Percentiles rank a stretch among this genome's conserved stretches.
These are phyloP conservation scores for Jatropha curcas DNA, from an alignment of 345 rosid genomes.

Conservation along the genomic window DNA sequence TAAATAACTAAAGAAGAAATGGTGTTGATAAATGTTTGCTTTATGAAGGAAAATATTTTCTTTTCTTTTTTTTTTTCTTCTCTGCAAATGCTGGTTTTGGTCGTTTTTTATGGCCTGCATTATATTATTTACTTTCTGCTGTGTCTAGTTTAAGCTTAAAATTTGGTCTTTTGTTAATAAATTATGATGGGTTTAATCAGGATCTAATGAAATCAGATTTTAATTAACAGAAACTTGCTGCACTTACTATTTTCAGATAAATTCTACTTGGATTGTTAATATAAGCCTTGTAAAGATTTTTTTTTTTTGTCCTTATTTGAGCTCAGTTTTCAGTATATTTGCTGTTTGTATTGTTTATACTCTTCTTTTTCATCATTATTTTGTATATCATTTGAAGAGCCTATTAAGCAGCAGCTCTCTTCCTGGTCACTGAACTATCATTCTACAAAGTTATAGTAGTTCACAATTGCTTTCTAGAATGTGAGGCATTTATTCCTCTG, in stretches of 20 bases:
- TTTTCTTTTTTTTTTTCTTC: too few species aligned
- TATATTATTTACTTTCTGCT: slow-evolving; percentile 18
- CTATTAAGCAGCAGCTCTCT: not conserved
- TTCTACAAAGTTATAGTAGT: not conserved
- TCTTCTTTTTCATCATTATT: not conserved
- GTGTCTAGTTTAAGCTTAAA: slow-evolving; percentile 16
- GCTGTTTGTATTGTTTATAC: not conserved
- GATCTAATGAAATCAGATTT: slow-evolving; percentile 35
- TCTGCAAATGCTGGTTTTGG: not conserved
- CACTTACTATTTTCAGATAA: not conserved
- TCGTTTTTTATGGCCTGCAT: slow-evolving; percentile 37
- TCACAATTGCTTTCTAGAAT: not conserved
- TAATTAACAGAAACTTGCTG: not conserved
- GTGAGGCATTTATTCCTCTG: not conserved
- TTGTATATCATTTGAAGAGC: not conserved
- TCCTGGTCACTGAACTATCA: not conserved
- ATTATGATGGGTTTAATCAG: slow-evolving; percentile 15
- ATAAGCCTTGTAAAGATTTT: slow-evolving; percentile 1
- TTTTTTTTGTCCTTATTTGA: slow-evolving; percentile 1
- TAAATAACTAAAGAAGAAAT: not conserved
- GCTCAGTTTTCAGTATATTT: not conserved
- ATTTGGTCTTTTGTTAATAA: not conserved
- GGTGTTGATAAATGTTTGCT: not conserved
- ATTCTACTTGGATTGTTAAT: not conserved
- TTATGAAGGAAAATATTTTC: too few species aligned